Conservation (phyloP, 192 early-diverging fungal species). For the Borealophlyctis nickersoniae region DNA sequence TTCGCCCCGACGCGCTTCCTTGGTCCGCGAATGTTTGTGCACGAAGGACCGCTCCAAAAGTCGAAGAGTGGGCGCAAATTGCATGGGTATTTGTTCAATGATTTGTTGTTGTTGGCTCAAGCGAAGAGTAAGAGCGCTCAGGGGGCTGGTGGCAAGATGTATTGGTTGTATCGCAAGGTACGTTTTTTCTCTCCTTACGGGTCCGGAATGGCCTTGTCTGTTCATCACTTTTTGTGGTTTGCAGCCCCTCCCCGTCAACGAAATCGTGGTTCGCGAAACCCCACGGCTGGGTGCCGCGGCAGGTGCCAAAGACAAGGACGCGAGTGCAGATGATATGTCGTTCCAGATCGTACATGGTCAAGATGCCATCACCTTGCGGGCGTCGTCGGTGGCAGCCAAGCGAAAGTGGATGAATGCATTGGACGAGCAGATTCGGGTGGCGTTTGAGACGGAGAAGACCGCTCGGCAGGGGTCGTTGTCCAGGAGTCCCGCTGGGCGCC, state of each 20-base stretch:
- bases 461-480: too few species aligned
- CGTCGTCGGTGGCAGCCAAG: constrained; percentile 51
- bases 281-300: too few species aligned
- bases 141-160: constrained; percentile 12
- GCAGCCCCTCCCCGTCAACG: constrained; percentile 37
- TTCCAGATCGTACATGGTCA: constrained; percentile 61
- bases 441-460: constrained; percentile 28
- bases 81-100: constrained; percentile 58
- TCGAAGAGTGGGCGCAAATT: constrained; percentile 76
- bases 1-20: constrained; percentile 52
- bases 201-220: not conserved
- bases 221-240: not conserved
- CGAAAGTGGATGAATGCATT: constrained; percentile 55
- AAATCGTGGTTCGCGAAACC: constrained; percentile 34
- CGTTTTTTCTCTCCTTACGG: not conserved
- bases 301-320: constrained; percentile 27
- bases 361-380: constrained; percentile 52
- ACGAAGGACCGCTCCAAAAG: constrained; percentile 70
- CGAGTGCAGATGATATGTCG: constrained; percentile 43
- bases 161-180: constrained; percentile 38
- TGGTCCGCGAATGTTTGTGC: constrained; percentile 59
- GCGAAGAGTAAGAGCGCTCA: constrained; percentile 30
- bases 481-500: constrained; percentile 5
- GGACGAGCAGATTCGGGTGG: constrained; percentile 22
- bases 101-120: constrained; percentile 55